Evolutionary conservation across 768 basidiomycete genomes (phyloP).

Genomic region (Agaricus subrufescens): DNA sequence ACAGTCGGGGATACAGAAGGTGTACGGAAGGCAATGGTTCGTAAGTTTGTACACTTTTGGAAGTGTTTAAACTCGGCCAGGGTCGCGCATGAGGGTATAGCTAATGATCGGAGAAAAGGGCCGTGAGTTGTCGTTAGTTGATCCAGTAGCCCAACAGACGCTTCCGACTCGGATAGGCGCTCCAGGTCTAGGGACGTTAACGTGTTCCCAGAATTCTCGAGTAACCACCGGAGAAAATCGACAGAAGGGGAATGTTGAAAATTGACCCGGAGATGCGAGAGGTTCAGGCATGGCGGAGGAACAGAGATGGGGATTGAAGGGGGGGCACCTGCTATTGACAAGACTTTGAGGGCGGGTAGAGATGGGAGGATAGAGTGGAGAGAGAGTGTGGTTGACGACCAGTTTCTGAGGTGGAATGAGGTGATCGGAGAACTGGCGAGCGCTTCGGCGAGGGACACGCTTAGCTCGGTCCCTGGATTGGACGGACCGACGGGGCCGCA

Average conservation of each 20-base stretch:
- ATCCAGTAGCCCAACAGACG: conserved; percentile 35
- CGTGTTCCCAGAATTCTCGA: conserved; percentile 48
- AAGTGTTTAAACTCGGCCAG: conserved; percentile 15
- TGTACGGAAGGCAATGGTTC: conserved; percentile 8
- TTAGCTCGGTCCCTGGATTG: conserved; percentile 36
- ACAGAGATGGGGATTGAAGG: conserved; percentile 34
- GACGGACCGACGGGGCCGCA: conserved; percentile 43
- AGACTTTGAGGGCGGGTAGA: conserved; percentile 53
- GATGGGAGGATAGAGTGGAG: conserved; percentile 59
- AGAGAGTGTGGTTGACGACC: conserved; percentile 57
- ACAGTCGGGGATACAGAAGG: conserved; percentile 6
- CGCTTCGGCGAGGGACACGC: conserved; percentile 32
- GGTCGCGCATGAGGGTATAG: conserved; percentile 50
- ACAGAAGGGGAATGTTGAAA: conserved; percentile 58
- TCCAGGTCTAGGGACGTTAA: conserved; percentile 54
- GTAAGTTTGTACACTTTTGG: conserved; percentile 7
- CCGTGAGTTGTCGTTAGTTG: conserved; percentile 48
- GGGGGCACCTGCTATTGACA: conserved; percentile 57
- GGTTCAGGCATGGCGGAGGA: conserved; percentile 37
- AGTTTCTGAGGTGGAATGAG: conserved; percentile 61
- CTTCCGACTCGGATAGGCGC: conserved; percentile 49
- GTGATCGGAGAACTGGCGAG: conserved; percentile 47
- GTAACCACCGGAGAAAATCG: conserved; percentile 68
- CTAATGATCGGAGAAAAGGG: conserved; percentile 45
- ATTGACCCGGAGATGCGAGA: conserved; percentile 49